These are phyloP conservation scores for Ogataea philodendri DNA, from an alignment of 805 yeast species.

Conservation along the genomic window DNA sequence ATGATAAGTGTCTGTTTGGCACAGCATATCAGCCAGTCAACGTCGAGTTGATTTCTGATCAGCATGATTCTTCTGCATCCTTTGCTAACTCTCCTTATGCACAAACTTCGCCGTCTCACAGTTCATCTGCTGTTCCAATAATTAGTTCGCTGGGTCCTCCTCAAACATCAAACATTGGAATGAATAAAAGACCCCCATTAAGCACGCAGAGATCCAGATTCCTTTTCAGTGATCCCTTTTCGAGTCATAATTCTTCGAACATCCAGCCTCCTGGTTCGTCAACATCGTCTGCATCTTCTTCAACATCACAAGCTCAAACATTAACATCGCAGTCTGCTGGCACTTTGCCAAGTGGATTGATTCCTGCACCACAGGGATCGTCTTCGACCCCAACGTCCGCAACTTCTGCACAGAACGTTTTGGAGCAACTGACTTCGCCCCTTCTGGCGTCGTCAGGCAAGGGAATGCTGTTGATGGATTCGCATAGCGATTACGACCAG, in stretches of 20 bases:
- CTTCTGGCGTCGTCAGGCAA: conserved; percentile 37
- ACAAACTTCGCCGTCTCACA: conserved; percentile 20
- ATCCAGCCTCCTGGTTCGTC: conserved; percentile 20
- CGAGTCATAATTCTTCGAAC: conserved; percentile 15
- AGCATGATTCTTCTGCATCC: conserved; percentile 12
- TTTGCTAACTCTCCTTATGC: conserved; percentile 18
- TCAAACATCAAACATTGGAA: conserved; percentile 11
- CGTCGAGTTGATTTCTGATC: conserved; percentile 42
- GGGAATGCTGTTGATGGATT: conserved; percentile 43
- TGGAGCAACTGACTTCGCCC: conserved; percentile 27
- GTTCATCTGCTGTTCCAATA: conserved; percentile 14
- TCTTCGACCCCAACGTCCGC: conserved; percentile 36
- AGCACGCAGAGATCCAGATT: conserved; percentile 65
- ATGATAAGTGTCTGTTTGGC: conserved; percentile 47
- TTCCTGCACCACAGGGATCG: conserved; percentile 15
- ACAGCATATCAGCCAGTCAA: conserved; percentile 41
- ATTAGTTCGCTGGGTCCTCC: conserved; percentile 13
- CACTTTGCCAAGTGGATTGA: conserved; percentile 12
- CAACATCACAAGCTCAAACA: conserved; percentile 17
- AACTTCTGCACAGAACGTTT: conserved; percentile 15
- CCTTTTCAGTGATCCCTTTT: conserved; percentile 64
- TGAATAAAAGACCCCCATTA: conserved; percentile 48
- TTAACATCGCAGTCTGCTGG: conserved; percentile 14
- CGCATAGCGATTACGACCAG: conserved; percentile 47
- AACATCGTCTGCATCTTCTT: conserved; percentile 15